These are phyloP conservation scores for Helicostylum pulchrum DNA, from an alignment of 192 early-diverging fungal genomes.

Conservation along the genomic window DNA sequence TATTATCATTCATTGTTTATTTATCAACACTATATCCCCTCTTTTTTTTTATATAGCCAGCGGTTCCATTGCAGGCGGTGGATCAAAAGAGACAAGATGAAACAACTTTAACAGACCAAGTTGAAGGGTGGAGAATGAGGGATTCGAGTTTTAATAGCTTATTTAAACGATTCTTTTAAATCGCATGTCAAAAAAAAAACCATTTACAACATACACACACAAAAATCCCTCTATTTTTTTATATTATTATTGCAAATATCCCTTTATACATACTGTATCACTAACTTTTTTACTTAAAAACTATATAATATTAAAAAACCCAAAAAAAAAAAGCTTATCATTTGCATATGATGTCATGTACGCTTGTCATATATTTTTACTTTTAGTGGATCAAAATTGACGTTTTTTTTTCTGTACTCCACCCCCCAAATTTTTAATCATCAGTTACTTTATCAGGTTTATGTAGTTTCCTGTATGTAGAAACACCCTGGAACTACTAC, in stretches of 20 bases:
- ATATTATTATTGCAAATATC: not conserved
- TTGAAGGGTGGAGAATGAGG: conserved; percentile 20
- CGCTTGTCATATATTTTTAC: too few species aligned
- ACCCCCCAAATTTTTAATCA: not conserved
- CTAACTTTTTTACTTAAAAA: too few species aligned
- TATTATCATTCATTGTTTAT: not conserved
- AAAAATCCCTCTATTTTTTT: not conserved
- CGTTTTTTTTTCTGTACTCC: too few species aligned
- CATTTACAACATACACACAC: not conserved
- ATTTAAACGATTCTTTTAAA: conserved; percentile 18
- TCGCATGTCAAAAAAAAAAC: too few species aligned
- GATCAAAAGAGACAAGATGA: conserved; percentile 21
- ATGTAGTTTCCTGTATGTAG: too few species aligned
- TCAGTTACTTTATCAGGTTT: not conserved
- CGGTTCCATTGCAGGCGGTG: not conserved
- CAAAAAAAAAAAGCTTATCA: too few species aligned
- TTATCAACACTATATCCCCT: not conserved
- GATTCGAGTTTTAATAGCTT: conserved; percentile 20
- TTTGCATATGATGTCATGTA: too few species aligned
- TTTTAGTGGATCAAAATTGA: too few species aligned
- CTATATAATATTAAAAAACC: too few species aligned
- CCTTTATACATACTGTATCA: not conserved
- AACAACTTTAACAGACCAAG: conserved; percentile 10
- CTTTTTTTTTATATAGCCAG: not conserved
- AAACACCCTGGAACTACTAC: too few species aligned